Conservation (phyloP, 2,329 filamentous ascomycete genomes). For the Nannizziopsis barbatae region DNA sequence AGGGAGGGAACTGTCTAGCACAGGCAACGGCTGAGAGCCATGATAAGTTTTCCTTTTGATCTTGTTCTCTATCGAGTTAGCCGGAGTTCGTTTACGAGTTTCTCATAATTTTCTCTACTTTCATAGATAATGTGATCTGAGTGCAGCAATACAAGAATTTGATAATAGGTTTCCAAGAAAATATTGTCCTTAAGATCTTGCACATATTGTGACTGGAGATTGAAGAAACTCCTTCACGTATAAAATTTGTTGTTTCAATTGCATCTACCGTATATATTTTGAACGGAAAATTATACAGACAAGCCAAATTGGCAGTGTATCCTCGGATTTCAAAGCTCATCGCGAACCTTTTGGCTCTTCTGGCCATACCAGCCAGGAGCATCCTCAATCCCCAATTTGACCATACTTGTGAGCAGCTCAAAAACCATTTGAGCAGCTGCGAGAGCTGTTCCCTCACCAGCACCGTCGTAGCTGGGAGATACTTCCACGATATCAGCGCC, state of each 20-base stretch:
- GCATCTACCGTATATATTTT: too few relatives aligned
- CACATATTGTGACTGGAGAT: too few relatives aligned
- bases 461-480: constrained; percentile 70
- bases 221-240: too few relatives aligned
- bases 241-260: too few relatives aligned
- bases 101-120: background rate
- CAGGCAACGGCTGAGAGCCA: too few relatives aligned
- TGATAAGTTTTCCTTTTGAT: too few relatives aligned
- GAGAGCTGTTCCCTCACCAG: constrained; percentile 68
- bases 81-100: background rate
- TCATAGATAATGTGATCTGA: background rate
- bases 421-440: constrained; percentile 75
- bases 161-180: background rate
- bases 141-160: background rate
- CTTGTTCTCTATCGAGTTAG: too few relatives aligned
- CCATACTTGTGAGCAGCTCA: constrained; percentile 61
- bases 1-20: too few relatives aligned
- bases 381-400: constrained; percentile 30
- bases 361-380: constrained; percentile 33
- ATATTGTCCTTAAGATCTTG: background rate
- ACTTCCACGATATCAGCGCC: constrained; percentile 88
- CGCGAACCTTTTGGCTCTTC: constrained; percentile 19
- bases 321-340: constrained; percentile 18
- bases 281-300: too few relatives aligned
- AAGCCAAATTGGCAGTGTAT: background rate